Evolutionary conservation across 257 asterid genomes (phyloP).

Genomic region (Solanum pimpinellifolium): DNA sequence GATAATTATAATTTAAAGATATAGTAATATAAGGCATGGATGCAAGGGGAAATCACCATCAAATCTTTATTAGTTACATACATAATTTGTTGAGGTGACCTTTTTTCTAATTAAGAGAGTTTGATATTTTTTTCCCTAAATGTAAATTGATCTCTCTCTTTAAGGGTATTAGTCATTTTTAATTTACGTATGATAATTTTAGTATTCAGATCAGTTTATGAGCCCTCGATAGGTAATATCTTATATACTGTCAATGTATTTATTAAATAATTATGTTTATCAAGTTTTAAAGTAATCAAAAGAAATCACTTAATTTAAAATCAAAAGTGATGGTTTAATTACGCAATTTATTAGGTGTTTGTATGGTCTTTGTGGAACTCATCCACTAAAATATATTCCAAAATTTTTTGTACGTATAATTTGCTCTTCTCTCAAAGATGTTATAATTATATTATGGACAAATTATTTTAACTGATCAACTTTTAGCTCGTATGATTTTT

Average conservation of each 20-base stretch:
- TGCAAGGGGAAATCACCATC: neutral
- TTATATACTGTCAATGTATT: neutral
- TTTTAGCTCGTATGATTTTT: no score
- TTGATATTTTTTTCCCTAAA: no score
- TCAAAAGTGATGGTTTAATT: neutral
- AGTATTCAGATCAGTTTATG: fast-evolving
- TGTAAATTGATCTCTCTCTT: neutral
- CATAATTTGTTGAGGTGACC: neutral
- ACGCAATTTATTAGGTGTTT: neutral
- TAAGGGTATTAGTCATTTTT: neutral
- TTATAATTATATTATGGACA: neutral
- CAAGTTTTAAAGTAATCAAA: neutral
- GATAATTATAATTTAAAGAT: neutral
- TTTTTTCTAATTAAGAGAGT: neutral
- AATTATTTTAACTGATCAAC: no score
- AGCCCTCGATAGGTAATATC: no score
- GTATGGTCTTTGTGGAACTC: neutral
- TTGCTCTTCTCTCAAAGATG: neutral
- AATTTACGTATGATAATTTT: neutral
- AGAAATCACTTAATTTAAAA: neutral
- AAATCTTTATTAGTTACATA: neutral
- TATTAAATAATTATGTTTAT: neutral
- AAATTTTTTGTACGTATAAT: neutral
- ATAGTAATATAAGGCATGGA: neutral
- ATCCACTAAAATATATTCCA: neutral